Evolutionary conservation across 345 rosid species (phyloP), one percentile per base, ranked within the genome.

Genomic region (Hibiscus tridactylites): DNA sequence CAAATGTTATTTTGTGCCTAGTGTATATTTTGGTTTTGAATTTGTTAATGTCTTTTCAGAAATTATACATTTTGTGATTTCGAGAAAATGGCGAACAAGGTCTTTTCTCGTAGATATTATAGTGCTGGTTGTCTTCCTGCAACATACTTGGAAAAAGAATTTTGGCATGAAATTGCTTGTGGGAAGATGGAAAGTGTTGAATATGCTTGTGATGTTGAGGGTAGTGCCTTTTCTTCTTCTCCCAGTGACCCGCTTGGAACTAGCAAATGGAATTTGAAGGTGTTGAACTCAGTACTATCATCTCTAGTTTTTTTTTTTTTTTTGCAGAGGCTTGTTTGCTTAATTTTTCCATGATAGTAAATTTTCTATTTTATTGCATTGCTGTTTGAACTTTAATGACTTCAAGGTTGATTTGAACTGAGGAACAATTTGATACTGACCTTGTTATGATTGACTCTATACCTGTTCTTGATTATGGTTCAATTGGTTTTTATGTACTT

Each of bases 201-300:
- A 83, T 96, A 96, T 88, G 99, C 99, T 53, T 96, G 99, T 72
- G 98, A 96, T 85, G 99, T 96, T 83, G 99, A 96, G 77, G 99
- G 99, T 71, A 92, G 91, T 78, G 99, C 99, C 75, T 96, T 96
- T 82, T 96, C 99, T 79, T 93, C 95, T 69, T 87, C 89, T 78
- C 85, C 90, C 73, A 74, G 77, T 74, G 99, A 96, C 80, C 92
- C 84, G 1, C 95, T 96, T 74, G 99, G 99, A 83, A 86, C 77
- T 88, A 96, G 99, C 96, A 90, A 93, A 76, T 93, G 96, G 93
- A 96, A 93, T 84, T 91, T 96, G 82, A 96, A 96, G 93, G 99
- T 96, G 79, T 79, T 78, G 67, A 71, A 83, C 74, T 76, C 57
- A 66, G 68, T 73, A 53, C 73, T 73, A 73, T 65, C 68, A 68